Evolutionary conservation across 75 land plant genomes (phyloP), one percentile per base, ranked within the genome.

Genomic region (Isoetes taiwanensis): DNA sequence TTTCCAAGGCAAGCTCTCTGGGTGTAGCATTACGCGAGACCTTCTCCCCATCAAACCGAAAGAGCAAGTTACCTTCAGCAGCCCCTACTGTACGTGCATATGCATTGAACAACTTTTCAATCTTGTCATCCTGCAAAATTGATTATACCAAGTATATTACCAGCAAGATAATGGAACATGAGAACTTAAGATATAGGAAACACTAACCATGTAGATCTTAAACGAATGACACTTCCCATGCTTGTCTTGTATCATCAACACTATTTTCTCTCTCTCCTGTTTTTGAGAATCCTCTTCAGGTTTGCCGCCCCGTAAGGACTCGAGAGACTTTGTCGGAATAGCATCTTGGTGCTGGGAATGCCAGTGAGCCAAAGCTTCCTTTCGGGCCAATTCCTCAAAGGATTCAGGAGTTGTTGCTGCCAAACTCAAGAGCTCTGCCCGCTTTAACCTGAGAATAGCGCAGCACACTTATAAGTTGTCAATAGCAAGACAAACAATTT

Each of bases 1-100:
- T 74, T 52, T 86, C 93, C 84, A 90, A 64, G 0, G 46, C 93
- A 21, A 85, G 72, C 16, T 42, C 48, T 52, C 28, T 67, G 1
- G 97, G 93, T 24, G 93, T 90, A 46, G 54, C 64, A 53, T 52
- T 34, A 1, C 79, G 77, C 58, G 56, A 41, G 8, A 90, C 41
- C 46, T 75, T 76, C 26, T 82, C 84, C 30, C 97, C 97, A 61
- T 90, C 97, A 72, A 90, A 90, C 26, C 56, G 66, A 52, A 90
- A 90, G 17, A 74, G 67, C 25, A 86, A 54, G 17, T 40, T 53
- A 27, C 66, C 43, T 24, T 19, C 11, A 16, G 65, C 54, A 20
- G 57, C 31, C 24, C 73, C 68, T 1, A 57, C 58, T 56, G 62
- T 63, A 38, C 80, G 75, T 8, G 84, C 80, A 57, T 90, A 90